Evolutionary conservation across 2,329 filamentous ascomycete genomes (phyloP).

Genomic region (Stagonosporopsis tanaceti): DNA sequence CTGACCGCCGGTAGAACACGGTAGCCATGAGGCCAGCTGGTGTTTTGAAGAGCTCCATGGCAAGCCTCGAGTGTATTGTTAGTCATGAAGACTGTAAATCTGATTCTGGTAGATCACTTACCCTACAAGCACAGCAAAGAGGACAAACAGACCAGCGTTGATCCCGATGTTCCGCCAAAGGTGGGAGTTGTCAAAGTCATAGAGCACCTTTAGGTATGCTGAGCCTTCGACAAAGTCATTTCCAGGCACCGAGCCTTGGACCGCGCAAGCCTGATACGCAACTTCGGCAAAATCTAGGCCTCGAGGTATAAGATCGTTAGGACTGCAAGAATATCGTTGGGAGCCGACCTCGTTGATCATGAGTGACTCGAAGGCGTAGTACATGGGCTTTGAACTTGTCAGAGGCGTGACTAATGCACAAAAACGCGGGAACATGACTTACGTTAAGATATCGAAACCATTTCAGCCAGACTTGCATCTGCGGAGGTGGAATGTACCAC

Average conservation of each 20-base stretch:
- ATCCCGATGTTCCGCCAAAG: slow-evolving; percentile 54
- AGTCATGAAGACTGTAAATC: neutral
- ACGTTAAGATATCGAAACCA: slow-evolving; percentile 61
- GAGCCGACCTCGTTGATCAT: slow-evolving; percentile 74
- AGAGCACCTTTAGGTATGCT: slow-evolving; percentile 64
- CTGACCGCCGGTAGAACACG: slow-evolving; percentile 1
- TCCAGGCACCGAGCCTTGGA: slow-evolving; percentile 64
- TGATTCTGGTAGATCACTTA: neutral
- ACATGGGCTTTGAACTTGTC: slow-evolving; percentile 70
- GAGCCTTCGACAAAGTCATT: slow-evolving; percentile 62
- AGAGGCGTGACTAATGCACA: neutral
- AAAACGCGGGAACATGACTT: slow-evolving; percentile 67
- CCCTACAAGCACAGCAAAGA: slow-evolving; percentile 49
- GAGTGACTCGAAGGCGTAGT: slow-evolving; percentile 76
- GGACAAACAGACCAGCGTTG: slow-evolving; percentile 52
- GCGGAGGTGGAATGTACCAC: slow-evolving; percentile 60
- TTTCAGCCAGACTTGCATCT: slow-evolving; percentile 62
- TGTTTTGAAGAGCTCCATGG: slow-evolving; percentile 3
- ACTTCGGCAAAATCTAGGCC: slow-evolving; percentile 25
- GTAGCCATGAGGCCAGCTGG: slow-evolving; percentile 8
- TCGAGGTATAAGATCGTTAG: slow-evolving; percentile 27
- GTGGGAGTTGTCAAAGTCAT: slow-evolving; percentile 34
- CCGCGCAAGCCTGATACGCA: slow-evolving; percentile 60
- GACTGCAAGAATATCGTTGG: slow-evolving; percentile 29
- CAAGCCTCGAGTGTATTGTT: neutral